A percentile compares a stretch with the other conserved stretches of the same genome.
Evolutionary conservation across 2,329 filamentous ascomycete genomes (phyloP).

Genomic region (Alternaria alternata): DNA sequence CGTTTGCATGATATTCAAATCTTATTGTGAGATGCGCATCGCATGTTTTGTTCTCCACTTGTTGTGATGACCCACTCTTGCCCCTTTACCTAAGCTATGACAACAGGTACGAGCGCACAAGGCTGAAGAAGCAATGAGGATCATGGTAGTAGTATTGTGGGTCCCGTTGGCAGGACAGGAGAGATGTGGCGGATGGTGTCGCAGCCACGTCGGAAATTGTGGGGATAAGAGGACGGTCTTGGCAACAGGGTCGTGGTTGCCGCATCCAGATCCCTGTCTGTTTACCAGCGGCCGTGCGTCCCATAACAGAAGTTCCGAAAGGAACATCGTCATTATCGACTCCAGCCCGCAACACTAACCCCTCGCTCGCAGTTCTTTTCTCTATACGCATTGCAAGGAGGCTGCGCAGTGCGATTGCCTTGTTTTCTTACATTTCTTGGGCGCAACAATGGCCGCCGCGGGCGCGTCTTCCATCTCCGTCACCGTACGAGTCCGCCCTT

Average conservation of each 20-base stretch:
- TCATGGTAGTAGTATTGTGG: neutral
- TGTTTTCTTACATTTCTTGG: constrained; percentile 15
- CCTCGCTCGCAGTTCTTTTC: constrained; percentile 26
- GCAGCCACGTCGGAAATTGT: constrained; percentile 14
- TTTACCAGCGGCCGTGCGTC: constrained; percentile 34
- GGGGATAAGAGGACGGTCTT: constrained; percentile 10
- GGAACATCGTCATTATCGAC: constrained; percentile 37
- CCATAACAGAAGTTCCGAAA: constrained; percentile 26
- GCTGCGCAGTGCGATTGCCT: constrained; percentile 23
- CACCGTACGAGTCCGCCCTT: constrained; percentile 69
- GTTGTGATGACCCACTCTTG: constrained; percentile 1
- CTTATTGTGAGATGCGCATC: constrained; percentile 22
- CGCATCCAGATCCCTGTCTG: constrained; percentile 37
- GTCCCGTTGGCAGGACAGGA: constrained; percentile 1
- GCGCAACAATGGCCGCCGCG: constrained; percentile 48
- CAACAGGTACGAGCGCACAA: neutral
- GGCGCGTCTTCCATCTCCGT: constrained; percentile 61
- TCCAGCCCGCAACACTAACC: constrained; percentile 20
- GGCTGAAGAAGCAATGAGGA: neutral
- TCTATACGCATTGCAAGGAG: constrained; percentile 11
- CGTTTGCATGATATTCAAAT: constrained; percentile 11
- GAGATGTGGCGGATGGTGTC: constrained; percentile 6
- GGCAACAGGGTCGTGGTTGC: constrained; percentile 33
- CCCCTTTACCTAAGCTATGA: neutral
- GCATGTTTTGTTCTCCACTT: neutral